Base-by-base conservation (phyloP, 2,329 filamentous ascomycete genomes). In the Grosmannia huntii region DNA sequence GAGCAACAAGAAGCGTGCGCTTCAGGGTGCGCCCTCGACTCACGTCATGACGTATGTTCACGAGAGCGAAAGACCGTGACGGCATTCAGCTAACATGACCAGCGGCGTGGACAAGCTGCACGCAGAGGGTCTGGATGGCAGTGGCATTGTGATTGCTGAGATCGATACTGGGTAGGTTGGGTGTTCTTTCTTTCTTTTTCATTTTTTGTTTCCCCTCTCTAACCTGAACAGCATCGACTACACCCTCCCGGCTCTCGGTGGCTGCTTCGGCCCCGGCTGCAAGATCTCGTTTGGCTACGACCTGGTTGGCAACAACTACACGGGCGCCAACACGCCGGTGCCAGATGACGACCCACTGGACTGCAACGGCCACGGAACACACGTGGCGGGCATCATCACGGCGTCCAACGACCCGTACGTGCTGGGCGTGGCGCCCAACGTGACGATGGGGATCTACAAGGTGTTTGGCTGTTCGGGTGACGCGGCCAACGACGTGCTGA, bases 381-480 rank as follows among this genome's bases (percentile, higher is more conserved):
- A 83, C 66, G 79, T 83, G 31, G 75, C 81, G 2, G 83, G 83
- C 36, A 84, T 82, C 61, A 76, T 86, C 53, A 82, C 81, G 3
- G 82, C 82, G 1, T 77, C 82, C 65, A 66, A 69, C 52, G 74
- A 82, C 61, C 75, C 82, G 65, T 67, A 70, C 0, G 33, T 59
- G 2, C 33, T 46, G 2, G 66, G 66, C 1, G 66, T 67, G 16
- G 66, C 66, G 1, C 66, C 66, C 0, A 62, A 66, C 5, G 66
- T 63, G 1, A 61, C 57, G n/a, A 53, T 68, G 4, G 36, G 61
- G 1, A 52, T 61, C 1, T 68, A 65, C 61, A 66, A 65, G 38
- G 63, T 68, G 6, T 66, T 66, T 59, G 63, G 63, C 12, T 59
- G 56, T n/a, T 41, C 4, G 3, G 27, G 38, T 33, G 52, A 38